Evolutionary conservation across 2,329 filamentous ascomycete species (phyloP), one percentile per base, ranked within the genome.

Genomic region (Colletotrichum salicis): DNA sequence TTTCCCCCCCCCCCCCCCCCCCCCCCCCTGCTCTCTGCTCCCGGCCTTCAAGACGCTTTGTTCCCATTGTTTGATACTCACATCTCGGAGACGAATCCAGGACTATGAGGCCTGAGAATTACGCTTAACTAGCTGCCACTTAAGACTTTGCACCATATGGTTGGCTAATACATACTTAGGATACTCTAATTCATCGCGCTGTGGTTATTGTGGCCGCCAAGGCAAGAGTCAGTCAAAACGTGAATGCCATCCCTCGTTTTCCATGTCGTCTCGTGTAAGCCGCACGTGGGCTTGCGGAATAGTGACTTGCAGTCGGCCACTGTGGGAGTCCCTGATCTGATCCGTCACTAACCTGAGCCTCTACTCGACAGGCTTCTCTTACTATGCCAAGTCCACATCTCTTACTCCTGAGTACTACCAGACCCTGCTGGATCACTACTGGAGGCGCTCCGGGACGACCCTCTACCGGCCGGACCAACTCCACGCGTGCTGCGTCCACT

Each of bases 401-500:
- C 80, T 96, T 76, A 90, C 86, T 58, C 86, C 91, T 6, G 82
- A 84, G 1, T 90, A 93, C 76, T 96, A 96, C 77, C 92, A 96
- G 79, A 83, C 80, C 55, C 85, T 96, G 48, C 83, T 96, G 56
- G 89, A 95, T 80, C 89, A 92, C 74, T 93, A 91, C 73, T 96
- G 93, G 93, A 91, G 94, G 80, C 88, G 93, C 74, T 95, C 91
- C 48, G 91, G 89, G 19, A 89, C 84, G 33, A 84, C 94, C 10
- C 84, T 96, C 60, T 96, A 96, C 82, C 90, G 94, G 72, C 93
- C 94, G 15, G 92, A 96, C 80, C 91, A 94, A 77, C 88, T 88
- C 70, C 87, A 91, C 68, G 93, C 94, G 73, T 99, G 96, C 78
- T 99, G 96, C 80, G 95, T 95, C 56, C 95, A 98, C 78, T 98